Percentiles rank a stretch among this genome's conserved stretches.
Conservation (phyloP, 441 rosid genomes). For the Populus hybrid region DNA sequence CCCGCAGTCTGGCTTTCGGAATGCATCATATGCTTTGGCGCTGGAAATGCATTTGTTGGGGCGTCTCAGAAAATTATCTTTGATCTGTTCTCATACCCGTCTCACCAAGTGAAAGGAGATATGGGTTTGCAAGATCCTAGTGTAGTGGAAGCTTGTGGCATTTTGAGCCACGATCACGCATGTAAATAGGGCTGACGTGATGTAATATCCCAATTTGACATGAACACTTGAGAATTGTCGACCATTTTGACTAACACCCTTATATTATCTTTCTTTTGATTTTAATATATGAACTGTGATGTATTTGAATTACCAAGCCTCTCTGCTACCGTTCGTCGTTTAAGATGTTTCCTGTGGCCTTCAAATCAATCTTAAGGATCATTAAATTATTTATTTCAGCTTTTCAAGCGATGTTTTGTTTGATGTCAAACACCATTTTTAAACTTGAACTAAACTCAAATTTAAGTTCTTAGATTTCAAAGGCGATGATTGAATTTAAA, state of each 20-base stretch:
- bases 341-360: background rate
- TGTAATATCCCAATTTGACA: slow-evolving; percentile 20
- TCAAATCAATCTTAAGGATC: background rate
- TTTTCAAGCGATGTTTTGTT: no score
- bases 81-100: background rate
- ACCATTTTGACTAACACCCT: background rate
- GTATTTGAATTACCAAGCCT: background rate
- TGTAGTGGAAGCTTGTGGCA: slow-evolving; percentile 31
- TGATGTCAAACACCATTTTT: no score
- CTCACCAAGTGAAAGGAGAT: slow-evolving; percentile 5
- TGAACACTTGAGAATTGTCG: background rate
- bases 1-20: background rate
- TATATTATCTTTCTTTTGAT: background rate
- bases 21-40: background rate
- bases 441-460: no score
- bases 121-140: slow-evolving; percentile 30
- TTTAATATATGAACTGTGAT: background rate
- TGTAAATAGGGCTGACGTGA: slow-evolving; percentile 30
- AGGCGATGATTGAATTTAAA: no score
- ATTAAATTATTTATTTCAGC: background rate
- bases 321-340: background rate
- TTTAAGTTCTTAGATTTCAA: no score
- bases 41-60: background rate
- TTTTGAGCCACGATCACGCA: slow-evolving; percentile 30
- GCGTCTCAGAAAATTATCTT: background rate